Percentiles rank a stretch among this genome's conserved stretches.
Conservation (phyloP, 2,329 filamentous ascomycete species). For the Xylariaceae sp. region DNA sequence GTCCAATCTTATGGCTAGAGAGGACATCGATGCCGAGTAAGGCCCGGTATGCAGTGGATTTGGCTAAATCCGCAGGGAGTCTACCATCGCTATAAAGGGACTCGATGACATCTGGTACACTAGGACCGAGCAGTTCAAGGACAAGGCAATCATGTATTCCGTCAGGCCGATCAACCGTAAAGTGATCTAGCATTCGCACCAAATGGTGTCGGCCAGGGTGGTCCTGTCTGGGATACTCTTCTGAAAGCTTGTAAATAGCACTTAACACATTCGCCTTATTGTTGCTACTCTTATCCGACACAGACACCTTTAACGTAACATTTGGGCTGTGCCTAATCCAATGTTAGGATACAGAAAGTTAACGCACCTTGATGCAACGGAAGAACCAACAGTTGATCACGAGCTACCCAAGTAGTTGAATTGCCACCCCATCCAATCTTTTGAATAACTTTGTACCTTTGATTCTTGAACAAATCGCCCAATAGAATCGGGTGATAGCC, state of each 20-base stretch:
- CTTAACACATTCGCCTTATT: conserved; percentile 4
- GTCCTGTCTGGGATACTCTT: conserved; percentile 2
- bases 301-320: conserved; percentile 19
- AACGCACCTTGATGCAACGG: background rate
- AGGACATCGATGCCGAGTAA: conserved; percentile 17
- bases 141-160: conserved; percentile 21
- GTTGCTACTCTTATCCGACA: conserved; percentile 9
- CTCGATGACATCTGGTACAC: conserved; percentile 12
- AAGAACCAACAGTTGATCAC: conserved; percentile 1
- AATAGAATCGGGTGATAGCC: conserved; percentile 31
- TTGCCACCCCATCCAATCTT: conserved; percentile 31
- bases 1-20: conserved; percentile 10
- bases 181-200: conserved; percentile 17
- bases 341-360: background rate
- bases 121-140: conserved; percentile 21
- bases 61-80: conserved; percentile 17
- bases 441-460: conserved; percentile 28
- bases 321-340: conserved; percentile 5
- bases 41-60: conserved; percentile 9
- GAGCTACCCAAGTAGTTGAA: conserved; percentile 24
- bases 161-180: conserved; percentile 17
- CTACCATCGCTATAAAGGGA: conserved; percentile 12
- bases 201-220: conserved; percentile 16
- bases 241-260: conserved; percentile 5
- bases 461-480: conserved; percentile 23